A percentile compares a stretch with the other conserved stretches of the same genome.
phyloP scores from a whole-genome alignment of 1,284 basidiomycete genomes.

The Ganoderma sinense region DNA sequence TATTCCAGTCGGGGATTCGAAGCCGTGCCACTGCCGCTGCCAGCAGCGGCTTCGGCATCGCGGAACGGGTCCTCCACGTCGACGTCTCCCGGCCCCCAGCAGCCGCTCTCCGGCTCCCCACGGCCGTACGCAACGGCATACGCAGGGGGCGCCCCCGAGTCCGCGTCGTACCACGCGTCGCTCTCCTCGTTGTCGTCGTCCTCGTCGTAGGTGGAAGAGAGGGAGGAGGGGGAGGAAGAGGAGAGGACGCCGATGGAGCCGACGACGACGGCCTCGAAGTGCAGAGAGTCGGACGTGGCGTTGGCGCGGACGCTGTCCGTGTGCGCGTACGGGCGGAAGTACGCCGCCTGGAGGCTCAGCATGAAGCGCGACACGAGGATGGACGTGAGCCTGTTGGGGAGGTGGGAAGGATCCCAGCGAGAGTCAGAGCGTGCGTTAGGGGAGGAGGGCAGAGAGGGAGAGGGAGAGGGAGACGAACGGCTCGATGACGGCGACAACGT shows the following conservation, averaged over 20 bases:
- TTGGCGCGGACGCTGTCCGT: background rate
- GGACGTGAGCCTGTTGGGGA: background rate
- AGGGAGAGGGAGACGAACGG: background rate
- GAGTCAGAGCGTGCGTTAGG: background rate
- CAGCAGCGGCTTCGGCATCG: background rate
- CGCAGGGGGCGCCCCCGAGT: background rate
- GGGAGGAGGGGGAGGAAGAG: background rate
- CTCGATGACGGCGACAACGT: background rate
- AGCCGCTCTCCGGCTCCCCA: too few species aligned
- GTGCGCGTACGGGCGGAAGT: background rate
- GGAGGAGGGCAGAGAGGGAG: background rate
- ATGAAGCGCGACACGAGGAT: constrained; percentile 11
- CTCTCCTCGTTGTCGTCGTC: background rate
- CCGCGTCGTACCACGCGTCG: background rate
- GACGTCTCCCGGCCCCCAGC: background rate
- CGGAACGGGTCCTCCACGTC: background rate
- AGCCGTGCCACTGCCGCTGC: too few species aligned
- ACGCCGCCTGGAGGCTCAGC: background rate
- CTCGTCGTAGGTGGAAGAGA: too few species aligned
- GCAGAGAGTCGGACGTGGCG: background rate
- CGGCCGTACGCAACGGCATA: background rate
- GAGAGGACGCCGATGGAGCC: background rate
- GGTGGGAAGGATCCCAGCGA: background rate
- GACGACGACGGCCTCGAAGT: background rate
- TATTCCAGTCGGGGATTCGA: too few species aligned